phyloP scores from a whole-genome alignment of 805 yeast genomes.

The Candida adriatica region DNA sequence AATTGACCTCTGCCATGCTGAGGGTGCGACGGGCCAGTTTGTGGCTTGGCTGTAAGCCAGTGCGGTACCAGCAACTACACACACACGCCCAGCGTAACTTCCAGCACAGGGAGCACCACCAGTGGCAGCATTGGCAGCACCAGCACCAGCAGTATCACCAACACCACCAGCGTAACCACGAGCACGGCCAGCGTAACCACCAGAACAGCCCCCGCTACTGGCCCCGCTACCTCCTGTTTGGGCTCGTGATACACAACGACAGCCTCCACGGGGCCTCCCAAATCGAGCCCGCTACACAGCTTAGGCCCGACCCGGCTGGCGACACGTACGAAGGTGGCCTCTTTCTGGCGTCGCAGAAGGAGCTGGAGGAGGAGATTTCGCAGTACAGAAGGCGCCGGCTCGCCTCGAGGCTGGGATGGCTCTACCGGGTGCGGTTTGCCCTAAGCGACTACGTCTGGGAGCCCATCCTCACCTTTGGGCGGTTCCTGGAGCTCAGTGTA shows the following conservation, averaged over 20 bases:
- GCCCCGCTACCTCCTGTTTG: background rate
- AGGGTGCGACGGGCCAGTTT: background rate
- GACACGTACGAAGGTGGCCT: conserved; percentile 70
- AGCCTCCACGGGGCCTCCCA: conserved; percentile 8
- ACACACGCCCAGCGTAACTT: background rate
- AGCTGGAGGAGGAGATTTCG: conserved; percentile 34
- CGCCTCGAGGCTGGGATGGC: conserved; percentile 22
- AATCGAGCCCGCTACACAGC: conserved; percentile 5
- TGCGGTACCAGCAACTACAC: background rate
- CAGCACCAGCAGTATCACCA: background rate
- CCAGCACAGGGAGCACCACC: background rate
- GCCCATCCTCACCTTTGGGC: conserved; percentile 57
- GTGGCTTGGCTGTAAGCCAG: background rate
- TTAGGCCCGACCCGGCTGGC: conserved; percentile 37
- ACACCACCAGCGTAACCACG: background rate
- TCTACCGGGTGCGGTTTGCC: conserved; percentile 36
- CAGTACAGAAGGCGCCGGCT: conserved; percentile 26
- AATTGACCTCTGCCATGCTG: background rate
- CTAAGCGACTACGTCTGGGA: conserved; percentile 53
- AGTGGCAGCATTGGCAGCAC: no score
- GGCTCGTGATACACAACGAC: conserved; percentile 4
- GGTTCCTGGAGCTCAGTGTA: conserved; percentile 62
- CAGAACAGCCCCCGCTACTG: background rate
- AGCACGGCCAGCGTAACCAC: background rate
- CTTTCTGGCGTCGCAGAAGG: conserved; percentile 52